phyloP scores from a whole-genome alignment of 805 yeast genomes.

The Wickerhamomyces bovis region DNA sequence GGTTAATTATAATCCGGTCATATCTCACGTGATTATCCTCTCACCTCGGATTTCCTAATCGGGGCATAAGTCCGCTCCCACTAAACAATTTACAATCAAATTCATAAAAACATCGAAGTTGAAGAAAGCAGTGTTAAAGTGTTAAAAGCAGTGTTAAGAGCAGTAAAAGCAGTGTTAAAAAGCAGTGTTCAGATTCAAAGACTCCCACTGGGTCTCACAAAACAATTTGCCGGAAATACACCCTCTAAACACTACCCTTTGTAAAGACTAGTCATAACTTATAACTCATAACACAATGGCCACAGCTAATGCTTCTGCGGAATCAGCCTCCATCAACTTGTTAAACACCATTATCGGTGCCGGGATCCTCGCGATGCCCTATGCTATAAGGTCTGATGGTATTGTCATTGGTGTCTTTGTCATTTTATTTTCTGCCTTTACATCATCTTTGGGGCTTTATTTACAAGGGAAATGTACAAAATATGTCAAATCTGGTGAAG shows the following conservation, averaged over 20 bases:
- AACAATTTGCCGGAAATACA: no score
- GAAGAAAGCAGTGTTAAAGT: no score
- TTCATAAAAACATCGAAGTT: no score
- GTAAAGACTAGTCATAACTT: no score
- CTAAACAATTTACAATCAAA: no score
- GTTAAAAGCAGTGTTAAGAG: no score
- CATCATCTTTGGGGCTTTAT: slow-evolving; percentile 64
- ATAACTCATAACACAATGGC: background rate
- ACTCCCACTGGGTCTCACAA: background rate
- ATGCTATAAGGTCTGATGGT: slow-evolving; percentile 63
- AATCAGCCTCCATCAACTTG: slow-evolving; percentile 46
- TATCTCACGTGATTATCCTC: background rate
- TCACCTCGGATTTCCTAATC: background rate
- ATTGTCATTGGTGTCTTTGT: slow-evolving; percentile 51
- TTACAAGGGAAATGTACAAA: slow-evolving; percentile 53
- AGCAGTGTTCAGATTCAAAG: background rate
- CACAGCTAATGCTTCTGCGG: slow-evolving; percentile 30
- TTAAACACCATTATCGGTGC: slow-evolving; percentile 58
- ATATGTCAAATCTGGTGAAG: slow-evolving; percentile 47
- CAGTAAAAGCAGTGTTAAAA: no score
- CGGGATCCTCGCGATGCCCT: slow-evolving; percentile 69
- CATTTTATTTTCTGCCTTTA: slow-evolving; percentile 54
- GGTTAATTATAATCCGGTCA: no score
- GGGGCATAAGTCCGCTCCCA: background rate
- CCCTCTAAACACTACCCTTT: no score